Evolutionary conservation across 2,329 filamentous ascomycete genomes (phyloP), one percentile per base, ranked within the genome.

Genomic region (Hypoxylon sp.): DNA sequence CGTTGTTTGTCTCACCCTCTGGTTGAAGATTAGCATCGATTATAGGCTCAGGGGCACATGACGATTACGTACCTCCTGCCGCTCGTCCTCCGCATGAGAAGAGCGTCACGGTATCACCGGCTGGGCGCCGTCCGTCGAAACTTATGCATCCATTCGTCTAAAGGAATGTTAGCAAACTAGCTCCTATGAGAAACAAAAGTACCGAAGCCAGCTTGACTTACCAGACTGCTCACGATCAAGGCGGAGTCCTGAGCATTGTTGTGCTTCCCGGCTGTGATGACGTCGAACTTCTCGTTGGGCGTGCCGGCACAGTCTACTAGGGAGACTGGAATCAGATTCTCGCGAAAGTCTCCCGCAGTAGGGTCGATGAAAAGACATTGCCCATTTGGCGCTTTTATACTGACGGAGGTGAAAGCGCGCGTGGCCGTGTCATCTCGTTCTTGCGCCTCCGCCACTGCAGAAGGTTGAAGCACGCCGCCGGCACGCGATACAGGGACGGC

Each of bases 41-140:
- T 8, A 30, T 50, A 50, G 22, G 11, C 31, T 13, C 6, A 31
- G 8, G 4, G 17, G 35, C 8, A 48, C 13, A 31, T 10, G 13
- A 48, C 30, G 35, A 27, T 53, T 10, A 77, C 78, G 78, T 75
- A 81, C 82, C 74, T 51, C 85, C 85, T 46, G 81, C 84, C 14
- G 84, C 85, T 37, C 85, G 80, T 8, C 85, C 85, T 27, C 85
- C 85, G 67, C 85, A 87, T 1, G 84, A 85, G 68, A 87, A 87
- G 17, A 87, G 61, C 4, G 77, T 84, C 27, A 87, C 84, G 1
- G 81, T 84, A 59, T 87, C 84, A 1, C 81, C 81, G 2, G 77
- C 74, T 4, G 77, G 73, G 17, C 85, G 79, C 20, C 85, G 79
- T 14, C 75, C 76, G 64, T 87, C 85, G 50, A 86, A 83, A 76